phyloP scores from a whole-genome alignment of 2,329 filamentous ascomycete genomes.

The Teratosphaeria destructans region DNA sequence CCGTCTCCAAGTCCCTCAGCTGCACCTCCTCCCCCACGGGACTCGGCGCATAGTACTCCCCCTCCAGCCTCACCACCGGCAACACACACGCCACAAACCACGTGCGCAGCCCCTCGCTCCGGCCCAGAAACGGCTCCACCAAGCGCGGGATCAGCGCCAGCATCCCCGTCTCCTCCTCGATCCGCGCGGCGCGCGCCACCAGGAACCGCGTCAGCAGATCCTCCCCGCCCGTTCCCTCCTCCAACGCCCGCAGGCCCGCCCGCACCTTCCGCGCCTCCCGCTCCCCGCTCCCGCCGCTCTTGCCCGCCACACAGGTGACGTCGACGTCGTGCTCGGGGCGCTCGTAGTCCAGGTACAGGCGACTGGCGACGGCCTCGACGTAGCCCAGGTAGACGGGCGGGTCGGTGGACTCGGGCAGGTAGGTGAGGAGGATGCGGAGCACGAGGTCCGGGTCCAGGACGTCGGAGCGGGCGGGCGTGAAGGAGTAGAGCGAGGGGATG shows the following conservation, averaged over 20 bases:
- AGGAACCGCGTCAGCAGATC: conserved; percentile 56
- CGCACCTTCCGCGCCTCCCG: conserved; percentile 54
- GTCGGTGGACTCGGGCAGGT: conserved; percentile 60
- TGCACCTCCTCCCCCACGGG: conserved; percentile 42
- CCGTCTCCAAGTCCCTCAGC: conserved; percentile 52
- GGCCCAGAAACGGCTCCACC: conserved; percentile 55
- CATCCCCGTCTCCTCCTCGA: conserved; percentile 64
- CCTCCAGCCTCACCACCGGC: conserved; percentile 57
- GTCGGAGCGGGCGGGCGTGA: conserved; percentile 47
- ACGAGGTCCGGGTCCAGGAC: conserved; percentile 55
- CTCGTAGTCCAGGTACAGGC: conserved; percentile 33
- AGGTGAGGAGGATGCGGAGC: conserved; percentile 64
- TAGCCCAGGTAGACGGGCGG: conserved; percentile 54
- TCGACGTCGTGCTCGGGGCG: conserved; percentile 41
- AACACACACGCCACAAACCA: conserved; percentile 62
- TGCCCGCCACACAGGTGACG: conserved; percentile 42
- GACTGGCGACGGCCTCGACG: conserved; percentile 46
- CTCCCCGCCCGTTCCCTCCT: conserved; percentile 44
- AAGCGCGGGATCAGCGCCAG: conserved; percentile 58
- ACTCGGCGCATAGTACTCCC: conserved; percentile 55
- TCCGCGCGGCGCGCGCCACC: conserved; percentile 54
- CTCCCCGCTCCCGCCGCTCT: conserved; percentile 38
- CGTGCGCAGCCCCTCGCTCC: conserved; percentile 44
- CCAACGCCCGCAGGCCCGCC: conserved; percentile 52
- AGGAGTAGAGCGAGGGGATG: conserved; percentile 49